A percentile compares a stretch with the other conserved stretches of the same genome.
Conservation (phyloP, 2,329 filamentous ascomycete genomes). For the Passalora sequoiae region DNA sequence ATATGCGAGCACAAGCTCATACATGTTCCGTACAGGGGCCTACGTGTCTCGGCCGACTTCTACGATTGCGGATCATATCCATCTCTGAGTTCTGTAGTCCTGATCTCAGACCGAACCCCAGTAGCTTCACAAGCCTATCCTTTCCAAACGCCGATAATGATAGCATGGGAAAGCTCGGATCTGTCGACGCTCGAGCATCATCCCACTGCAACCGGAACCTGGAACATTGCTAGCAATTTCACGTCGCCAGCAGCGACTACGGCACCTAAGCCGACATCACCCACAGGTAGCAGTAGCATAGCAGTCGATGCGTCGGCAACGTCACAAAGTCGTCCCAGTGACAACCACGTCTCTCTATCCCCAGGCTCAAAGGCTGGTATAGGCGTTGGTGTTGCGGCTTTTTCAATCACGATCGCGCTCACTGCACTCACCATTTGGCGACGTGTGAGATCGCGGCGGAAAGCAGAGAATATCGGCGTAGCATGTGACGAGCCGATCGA, state of each 20-base stretch:
- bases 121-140: conserved; percentile 8
- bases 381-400: neutral
- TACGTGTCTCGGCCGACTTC: conserved; percentile 11
- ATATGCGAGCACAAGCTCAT: neutral
- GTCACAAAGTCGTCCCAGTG: neutral
- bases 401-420: too few species aligned
- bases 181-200: conserved; percentile 6
- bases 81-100: conserved; percentile 7
- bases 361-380: neutral
- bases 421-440: too few species aligned
- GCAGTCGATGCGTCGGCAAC: neutral
- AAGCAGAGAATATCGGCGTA: too few species aligned
- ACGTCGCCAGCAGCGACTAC: neutral
- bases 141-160: conserved; percentile 12
- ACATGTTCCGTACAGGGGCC: neutral
- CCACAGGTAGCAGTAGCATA: neutral
- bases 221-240: neutral
- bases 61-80: conserved; percentile 15
- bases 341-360: neutral
- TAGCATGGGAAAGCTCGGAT: conserved; percentile 11
- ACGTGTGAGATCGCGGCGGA: too few species aligned
- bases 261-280: neutral
- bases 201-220: conserved; percentile 4
- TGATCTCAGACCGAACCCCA: neutral
- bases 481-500: too few species aligned